Percentiles rank a stretch among this genome's conserved stretches.
These are phyloP conservation scores for Pseudozyma flocculosa DNA, from an alignment of 1,284 basidiomycete species.

Conservation along the genomic window DNA sequence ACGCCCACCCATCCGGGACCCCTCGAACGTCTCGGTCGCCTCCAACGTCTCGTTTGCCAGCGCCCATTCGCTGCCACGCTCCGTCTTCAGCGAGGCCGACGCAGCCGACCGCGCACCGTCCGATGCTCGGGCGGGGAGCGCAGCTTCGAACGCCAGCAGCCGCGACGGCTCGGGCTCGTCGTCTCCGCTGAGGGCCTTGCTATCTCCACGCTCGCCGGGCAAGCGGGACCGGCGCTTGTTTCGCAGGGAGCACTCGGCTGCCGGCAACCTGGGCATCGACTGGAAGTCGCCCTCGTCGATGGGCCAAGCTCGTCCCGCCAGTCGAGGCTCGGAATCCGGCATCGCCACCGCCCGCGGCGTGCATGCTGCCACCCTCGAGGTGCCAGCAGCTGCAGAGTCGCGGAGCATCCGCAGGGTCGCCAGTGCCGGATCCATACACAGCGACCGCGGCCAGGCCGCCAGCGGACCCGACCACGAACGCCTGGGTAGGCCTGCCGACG, in stretches of 20 bases:
- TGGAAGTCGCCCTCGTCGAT: background rate
- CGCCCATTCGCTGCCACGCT: conserved; percentile 17
- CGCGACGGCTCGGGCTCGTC: conserved; percentile 1
- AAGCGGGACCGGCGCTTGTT: background rate
- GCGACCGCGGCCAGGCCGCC: no score
- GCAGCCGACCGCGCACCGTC: conserved; percentile 4
- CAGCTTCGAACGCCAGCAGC: conserved; percentile 3
- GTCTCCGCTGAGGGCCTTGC: background rate
- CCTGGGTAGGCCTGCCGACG: background rate
- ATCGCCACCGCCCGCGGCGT: no score
- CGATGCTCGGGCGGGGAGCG: background rate
- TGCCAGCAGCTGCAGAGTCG: no score
- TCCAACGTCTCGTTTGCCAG: conserved; percentile 31
- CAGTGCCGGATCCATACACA: no score
- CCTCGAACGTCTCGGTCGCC: conserved; percentile 21
- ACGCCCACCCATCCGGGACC: conserved; percentile 13
- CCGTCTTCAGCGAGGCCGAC: conserved; percentile 29
- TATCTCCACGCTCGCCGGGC: background rate
- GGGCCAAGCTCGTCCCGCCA: background rate
- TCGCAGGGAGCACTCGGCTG: background rate
- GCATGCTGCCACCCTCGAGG: no score
- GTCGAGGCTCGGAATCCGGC: no score
- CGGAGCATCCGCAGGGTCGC: no score
- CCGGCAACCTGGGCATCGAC: background rate
- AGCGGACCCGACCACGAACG: no score